Conservation (phyloP, 805 yeast species). For the Clavispora fructus region DNA sequence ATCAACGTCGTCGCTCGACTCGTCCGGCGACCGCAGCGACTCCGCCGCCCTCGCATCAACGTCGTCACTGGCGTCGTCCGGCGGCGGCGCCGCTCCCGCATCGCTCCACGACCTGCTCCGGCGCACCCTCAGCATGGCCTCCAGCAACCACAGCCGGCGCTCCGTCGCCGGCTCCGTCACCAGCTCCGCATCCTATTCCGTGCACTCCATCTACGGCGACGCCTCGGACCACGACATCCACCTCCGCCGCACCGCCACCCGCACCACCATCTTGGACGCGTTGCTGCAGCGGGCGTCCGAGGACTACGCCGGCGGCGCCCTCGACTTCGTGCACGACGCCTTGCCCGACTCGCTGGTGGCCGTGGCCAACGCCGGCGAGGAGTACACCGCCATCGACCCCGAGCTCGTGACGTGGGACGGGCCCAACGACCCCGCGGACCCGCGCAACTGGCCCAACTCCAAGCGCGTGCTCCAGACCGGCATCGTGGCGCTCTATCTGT, state of each 20-base stretch:
- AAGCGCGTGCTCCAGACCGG: conserved; percentile 40
- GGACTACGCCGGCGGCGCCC: background rate
- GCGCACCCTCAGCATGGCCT: too few species aligned
- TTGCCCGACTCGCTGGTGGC: conserved; percentile 30
- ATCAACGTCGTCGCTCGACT: too few species aligned
- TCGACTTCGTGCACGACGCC: conserved; percentile 3
- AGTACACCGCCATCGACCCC: conserved; percentile 52
- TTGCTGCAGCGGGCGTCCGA: conserved; percentile 18
- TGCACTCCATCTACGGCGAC: conserved; percentile 38
- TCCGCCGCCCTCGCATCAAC: too few species aligned
- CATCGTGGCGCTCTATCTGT: conserved; percentile 50
- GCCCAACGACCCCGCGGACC: conserved; percentile 53
- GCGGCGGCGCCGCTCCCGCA: too few species aligned
- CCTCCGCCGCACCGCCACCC: conserved; percentile 39
- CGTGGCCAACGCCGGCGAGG: conserved; percentile 43
- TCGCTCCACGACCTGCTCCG: too few species aligned
- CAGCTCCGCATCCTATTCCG: conserved; percentile 19
- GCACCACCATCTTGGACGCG: conserved; percentile 39
- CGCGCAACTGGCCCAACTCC: conserved; percentile 53
- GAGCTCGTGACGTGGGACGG: conserved; percentile 68
- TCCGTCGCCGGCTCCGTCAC: conserved; percentile 2
- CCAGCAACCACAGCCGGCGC: background rate
- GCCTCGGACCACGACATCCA: conserved; percentile 31
- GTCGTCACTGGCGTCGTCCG: too few species aligned
- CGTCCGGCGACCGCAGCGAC: too few species aligned